These are phyloP conservation scores for Ustilago curta DNA, from an alignment of 1,284 basidiomycete species.

Conservation along the genomic window DNA sequence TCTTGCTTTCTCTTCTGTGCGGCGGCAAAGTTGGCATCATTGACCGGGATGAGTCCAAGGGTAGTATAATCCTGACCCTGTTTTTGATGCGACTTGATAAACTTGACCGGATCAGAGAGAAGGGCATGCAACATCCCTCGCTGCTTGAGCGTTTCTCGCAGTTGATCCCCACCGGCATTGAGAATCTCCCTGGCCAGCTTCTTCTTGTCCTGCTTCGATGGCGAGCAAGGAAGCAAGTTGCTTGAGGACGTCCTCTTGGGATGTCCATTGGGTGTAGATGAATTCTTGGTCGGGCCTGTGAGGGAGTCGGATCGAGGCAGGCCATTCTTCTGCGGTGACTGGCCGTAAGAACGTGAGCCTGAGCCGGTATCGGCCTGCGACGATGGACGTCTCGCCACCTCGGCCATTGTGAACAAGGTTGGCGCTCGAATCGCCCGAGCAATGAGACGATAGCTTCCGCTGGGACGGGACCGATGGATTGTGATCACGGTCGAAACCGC, in stretches of 20 bases:
- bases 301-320: conserved; percentile 33
- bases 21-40: conserved; percentile 42
- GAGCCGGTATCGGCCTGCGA: conserved; percentile 33
- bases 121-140: conserved; percentile 64
- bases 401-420: conserved; percentile 29
- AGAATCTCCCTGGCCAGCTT: conserved; percentile 39
- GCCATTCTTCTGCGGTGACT: conserved; percentile 43
- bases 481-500: not conserved
- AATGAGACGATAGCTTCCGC: not conserved
- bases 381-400: conserved; percentile 40
- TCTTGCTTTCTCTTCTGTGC: conserved; percentile 44
- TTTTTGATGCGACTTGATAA: conserved; percentile 45
- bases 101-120: conserved; percentile 48
- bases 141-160: conserved; percentile 43
- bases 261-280: conserved; percentile 13
- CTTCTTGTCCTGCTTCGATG: conserved; percentile 33
- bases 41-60: conserved; percentile 42
- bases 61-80: conserved; percentile 51
- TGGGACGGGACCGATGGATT: not conserved
- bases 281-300: conserved; percentile 27
- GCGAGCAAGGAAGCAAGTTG: conserved; percentile 23
- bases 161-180: conserved; percentile 24
- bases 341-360: conserved; percentile 34
- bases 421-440: not conserved
- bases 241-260: conserved; percentile 19